These are phyloP conservation scores for Suhomyces ambrosiae DNA, from an alignment of 1,139 yeast species.

Conservation along the genomic window DNA sequence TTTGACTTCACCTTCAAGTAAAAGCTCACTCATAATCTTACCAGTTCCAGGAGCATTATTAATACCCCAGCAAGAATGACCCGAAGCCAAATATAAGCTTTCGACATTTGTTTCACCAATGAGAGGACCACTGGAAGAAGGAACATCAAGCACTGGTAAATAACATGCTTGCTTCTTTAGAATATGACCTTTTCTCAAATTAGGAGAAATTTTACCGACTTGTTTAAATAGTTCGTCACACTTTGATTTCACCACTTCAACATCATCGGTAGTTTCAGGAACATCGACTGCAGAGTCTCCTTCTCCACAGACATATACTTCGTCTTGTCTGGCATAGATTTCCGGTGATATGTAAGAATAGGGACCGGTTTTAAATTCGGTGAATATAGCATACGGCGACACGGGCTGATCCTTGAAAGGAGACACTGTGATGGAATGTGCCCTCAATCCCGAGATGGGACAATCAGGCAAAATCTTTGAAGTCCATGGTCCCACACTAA, in stretches of 20 bases:
- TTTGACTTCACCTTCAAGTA: conserved; percentile 79
- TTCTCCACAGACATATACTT: conserved; percentile 96
- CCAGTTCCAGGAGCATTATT: conserved; percentile 98
- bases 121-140: conserved; percentile 89
- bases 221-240: conserved; percentile 86
- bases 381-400: conserved; percentile 91
- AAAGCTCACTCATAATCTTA: conserved; percentile 81
- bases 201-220: conserved; percentile 77
- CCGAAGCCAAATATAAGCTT: conserved; percentile 79
- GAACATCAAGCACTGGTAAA: conserved; percentile 89
- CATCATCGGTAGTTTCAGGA: conserved; percentile 94
- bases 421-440: conserved; percentile 90
- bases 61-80: conserved; percentile 98
- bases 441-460: conserved; percentile 89
- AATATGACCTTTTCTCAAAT: conserved; percentile 72
- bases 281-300: conserved; percentile 89
- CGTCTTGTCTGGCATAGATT: conserved; percentile 92
- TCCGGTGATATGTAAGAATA: conserved; percentile 83
- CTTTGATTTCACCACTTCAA: conserved; percentile 81
- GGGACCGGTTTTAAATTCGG: conserved; percentile 74
- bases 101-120: conserved; percentile 90
- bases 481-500: conserved; percentile 96
- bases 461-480: conserved; percentile 86
- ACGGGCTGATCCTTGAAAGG: conserved; percentile 73
- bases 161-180: conserved; percentile 92